Evolutionary conservation across 2,329 filamentous ascomycete genomes (phyloP).

Genomic region (Sclerotinia nivalis): DNA sequence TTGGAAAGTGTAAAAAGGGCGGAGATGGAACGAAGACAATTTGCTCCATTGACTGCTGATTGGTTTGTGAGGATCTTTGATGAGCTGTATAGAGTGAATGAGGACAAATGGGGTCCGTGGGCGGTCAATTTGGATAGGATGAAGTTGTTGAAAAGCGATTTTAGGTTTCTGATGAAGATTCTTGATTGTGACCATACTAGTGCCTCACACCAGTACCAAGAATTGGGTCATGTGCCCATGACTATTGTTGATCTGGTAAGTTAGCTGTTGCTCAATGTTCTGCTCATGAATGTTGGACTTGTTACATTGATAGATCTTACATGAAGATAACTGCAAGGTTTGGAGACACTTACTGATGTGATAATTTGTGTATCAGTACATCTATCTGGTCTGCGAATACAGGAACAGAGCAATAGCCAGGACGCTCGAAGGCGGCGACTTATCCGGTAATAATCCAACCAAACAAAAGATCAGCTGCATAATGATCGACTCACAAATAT

Average conservation of each 20-base stretch:
- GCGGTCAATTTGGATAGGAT: constrained; percentile 7
- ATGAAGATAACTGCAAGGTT: background rate
- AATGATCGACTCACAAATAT: constrained; percentile 1
- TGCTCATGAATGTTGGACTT: background rate
- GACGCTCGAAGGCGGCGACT: constrained; percentile 4
- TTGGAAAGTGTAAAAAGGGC: background rate
- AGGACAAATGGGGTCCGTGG: background rate
- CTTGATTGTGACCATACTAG: rapidly evolving
- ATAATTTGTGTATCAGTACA: background rate
- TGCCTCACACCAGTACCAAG: background rate
- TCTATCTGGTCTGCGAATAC: constrained; percentile 9
- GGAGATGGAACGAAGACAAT: constrained; percentile 13
- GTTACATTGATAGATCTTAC: background rate
- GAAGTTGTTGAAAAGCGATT: background rate
- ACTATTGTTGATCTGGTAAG: constrained; percentile 13
- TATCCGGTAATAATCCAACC: background rate
- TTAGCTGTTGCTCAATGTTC: background rate
- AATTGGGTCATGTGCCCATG: background rate
- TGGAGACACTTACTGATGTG: background rate
- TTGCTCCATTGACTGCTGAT: background rate
- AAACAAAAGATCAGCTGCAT: constrained; percentile 10
- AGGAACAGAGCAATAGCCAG: constrained; percentile 12
- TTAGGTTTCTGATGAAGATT: background rate
- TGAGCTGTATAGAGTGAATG: constrained; percentile 5
- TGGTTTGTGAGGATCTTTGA: constrained; percentile 4